Evolutionary conservation across 2,329 filamentous ascomycete species (phyloP).

Genomic region (Aspergillus terreus): DNA sequence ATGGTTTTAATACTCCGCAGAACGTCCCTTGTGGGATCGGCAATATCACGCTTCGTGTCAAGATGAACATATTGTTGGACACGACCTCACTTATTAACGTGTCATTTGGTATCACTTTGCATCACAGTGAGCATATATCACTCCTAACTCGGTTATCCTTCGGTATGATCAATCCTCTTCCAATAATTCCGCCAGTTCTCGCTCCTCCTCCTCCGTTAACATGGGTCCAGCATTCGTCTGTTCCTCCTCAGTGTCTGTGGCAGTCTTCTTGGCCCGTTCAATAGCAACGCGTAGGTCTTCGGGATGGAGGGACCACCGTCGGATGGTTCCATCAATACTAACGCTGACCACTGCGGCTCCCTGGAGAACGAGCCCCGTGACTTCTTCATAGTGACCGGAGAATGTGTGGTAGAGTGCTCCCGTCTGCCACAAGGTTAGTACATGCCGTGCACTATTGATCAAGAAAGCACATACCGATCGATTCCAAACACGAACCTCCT

Average conservation of each 20-base stretch:
- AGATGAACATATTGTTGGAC: too few relatives aligned
- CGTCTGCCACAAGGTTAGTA: slow-evolving; percentile 45
- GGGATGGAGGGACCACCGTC: slow-evolving; percentile 73
- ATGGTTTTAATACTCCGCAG: too few relatives aligned
- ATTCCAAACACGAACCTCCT: slow-evolving; percentile 90
- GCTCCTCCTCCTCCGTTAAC: slow-evolving; percentile 86
- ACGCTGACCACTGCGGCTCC: slow-evolving; percentile 66
- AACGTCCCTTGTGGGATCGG: too few relatives aligned
- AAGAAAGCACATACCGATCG: slow-evolving; percentile 39
- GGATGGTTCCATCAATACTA: slow-evolving; percentile 83
- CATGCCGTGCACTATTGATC: background rate
- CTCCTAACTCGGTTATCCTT: background rate
- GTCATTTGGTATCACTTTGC: background rate
- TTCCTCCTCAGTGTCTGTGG: slow-evolving; percentile 45
- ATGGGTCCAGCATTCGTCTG: slow-evolving; percentile 47
- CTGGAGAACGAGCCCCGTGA: slow-evolving; percentile 73
- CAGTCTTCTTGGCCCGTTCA: slow-evolving; percentile 45
- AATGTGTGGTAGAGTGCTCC: slow-evolving; percentile 72
- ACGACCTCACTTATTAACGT: too few relatives aligned
- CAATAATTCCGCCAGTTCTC: slow-evolving; percentile 88
- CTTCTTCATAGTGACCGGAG: slow-evolving; percentile 86
- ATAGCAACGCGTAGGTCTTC: slow-evolving; percentile 56
- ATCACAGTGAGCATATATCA: background rate
- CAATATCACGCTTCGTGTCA: too few relatives aligned
- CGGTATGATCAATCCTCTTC: slow-evolving; percentile 54